These are phyloP conservation scores for Middelhovenomyces tepae DNA, from an alignment of 805 yeast species.

Conservation along the genomic window DNA sequence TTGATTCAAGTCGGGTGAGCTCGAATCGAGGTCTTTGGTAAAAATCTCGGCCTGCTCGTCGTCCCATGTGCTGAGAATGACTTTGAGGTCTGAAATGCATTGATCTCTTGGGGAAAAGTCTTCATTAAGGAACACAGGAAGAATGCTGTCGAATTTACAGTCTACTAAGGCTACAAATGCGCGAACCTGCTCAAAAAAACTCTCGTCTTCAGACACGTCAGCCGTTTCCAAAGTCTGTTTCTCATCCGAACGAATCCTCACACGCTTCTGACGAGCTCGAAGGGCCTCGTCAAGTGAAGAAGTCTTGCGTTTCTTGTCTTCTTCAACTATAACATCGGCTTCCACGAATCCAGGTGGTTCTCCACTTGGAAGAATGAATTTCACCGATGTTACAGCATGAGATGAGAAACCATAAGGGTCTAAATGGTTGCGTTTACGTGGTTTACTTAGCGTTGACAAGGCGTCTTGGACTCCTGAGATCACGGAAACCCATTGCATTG, in stretches of 20 bases:
- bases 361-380: slow-evolving; percentile 13
- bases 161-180: slow-evolving; percentile 13
- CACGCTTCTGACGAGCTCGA: slow-evolving; percentile 16
- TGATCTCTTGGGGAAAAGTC: slow-evolving; percentile 13
- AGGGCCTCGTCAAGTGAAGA: slow-evolving; percentile 2
- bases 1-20: slow-evolving; percentile 18
- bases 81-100: slow-evolving; percentile 25
- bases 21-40: no score
- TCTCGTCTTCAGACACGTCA: slow-evolving; percentile 18
- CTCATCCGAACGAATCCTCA: slow-evolving; percentile 21
- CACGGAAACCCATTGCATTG: slow-evolving; percentile 16
- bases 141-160: slow-evolving; percentile 12
- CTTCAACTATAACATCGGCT: background rate
- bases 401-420: slow-evolving; percentile 15
- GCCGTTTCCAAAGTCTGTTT: slow-evolving; percentile 12
- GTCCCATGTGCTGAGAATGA: slow-evolving; percentile 31
- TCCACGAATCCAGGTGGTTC: slow-evolving; percentile 4
- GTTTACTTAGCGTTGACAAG: slow-evolving; percentile 7
- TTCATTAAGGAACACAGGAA: slow-evolving; percentile 14
- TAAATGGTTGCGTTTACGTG: slow-evolving; percentile 9
- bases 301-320: background rate
- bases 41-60: slow-evolving; percentile 24
- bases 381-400: slow-evolving; percentile 10
- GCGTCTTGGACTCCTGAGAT: slow-evolving; percentile 12
- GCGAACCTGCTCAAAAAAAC: slow-evolving; percentile 18